Conservation (phyloP, 2,329 filamentous ascomycete genomes). For the Cladosporium sp. region DNA sequence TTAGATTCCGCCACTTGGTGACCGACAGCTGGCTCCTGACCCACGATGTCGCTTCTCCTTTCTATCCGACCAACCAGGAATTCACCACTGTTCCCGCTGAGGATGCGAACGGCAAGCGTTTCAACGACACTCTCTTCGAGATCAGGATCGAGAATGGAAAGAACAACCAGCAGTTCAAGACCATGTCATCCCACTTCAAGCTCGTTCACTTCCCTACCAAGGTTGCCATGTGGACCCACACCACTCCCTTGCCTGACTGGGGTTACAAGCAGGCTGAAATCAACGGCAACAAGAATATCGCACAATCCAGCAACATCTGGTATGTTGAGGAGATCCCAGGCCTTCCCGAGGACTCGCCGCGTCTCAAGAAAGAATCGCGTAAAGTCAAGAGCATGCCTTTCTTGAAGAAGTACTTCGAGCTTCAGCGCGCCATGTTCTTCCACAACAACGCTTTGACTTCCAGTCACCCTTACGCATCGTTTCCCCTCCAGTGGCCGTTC, state of each 20-base stretch:
- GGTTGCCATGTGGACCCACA: constrained; percentile 99
- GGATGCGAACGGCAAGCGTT: constrained; percentile 67
- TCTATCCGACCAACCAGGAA: constrained; percentile 96
- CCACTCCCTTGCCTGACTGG: constrained; percentile 94
- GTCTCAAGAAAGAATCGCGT: constrained; percentile 70
- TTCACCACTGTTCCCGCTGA: constrained; percentile 79
- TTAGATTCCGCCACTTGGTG: constrained; percentile 80
- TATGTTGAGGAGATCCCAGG: constrained; percentile 87
- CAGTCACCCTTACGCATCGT: constrained; percentile 92
- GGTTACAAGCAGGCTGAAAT: constrained; percentile 96
- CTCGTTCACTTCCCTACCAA: constrained; percentile 91
- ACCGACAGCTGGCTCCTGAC: constrained; percentile 85
- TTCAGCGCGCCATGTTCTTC: constrained; percentile 98
- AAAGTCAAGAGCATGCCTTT: constrained; percentile 83
- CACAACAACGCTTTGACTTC: constrained; percentile 98
- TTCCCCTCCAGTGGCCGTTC: constrained; percentile 97
- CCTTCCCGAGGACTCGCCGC: constrained; percentile 64
- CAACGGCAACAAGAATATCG: constrained; percentile 96
- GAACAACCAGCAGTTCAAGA: constrained; percentile 77
- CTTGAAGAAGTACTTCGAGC: constrained; percentile 89
- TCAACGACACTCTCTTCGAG: constrained; percentile 90
- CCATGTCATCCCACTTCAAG: constrained; percentile 90
- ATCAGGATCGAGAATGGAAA: constrained; percentile 87
- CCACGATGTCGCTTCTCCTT: constrained; percentile 95
- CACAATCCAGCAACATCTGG: constrained; percentile 90